Evolutionary conservation across 2,329 filamentous ascomycete genomes (phyloP).

Genomic region (Coniella vitis): DNA sequence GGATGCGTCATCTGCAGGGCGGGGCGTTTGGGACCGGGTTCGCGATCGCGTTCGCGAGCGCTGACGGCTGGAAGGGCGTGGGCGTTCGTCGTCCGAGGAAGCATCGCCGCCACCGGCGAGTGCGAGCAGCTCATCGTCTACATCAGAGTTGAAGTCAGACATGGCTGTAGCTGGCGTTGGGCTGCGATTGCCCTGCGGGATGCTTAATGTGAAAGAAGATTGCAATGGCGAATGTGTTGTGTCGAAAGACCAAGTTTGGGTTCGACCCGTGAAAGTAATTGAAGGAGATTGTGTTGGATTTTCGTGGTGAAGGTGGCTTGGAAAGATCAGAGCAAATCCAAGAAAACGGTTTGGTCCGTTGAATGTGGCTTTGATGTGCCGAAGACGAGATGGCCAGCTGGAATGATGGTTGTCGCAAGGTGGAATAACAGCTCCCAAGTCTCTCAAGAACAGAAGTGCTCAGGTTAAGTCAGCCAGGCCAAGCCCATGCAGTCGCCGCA

Average conservation of each 20-base stretch:
- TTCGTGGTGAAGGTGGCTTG: too few species aligned
- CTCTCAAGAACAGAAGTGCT: too few species aligned
- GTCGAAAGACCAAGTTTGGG: background rate
- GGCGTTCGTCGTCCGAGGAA: conserved; percentile 52
- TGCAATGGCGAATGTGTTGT: background rate
- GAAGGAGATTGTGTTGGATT: too few species aligned
- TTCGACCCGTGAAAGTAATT: too few species aligned
- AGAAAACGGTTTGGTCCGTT: too few species aligned
- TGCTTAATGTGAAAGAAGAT: too few species aligned
- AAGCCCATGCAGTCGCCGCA: background rate
- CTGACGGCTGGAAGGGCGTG: conserved; percentile 47
- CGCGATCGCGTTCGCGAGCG: conserved; percentile 39
- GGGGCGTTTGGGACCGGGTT: conserved; percentile 30
- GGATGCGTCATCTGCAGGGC: conserved; percentile 6
- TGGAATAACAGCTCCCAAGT: too few species aligned
- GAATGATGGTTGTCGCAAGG: too few species aligned
- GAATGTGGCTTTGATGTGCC: too few species aligned
- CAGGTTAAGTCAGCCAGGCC: background rate
- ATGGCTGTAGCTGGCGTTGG: conserved; percentile 40
- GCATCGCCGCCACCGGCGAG: conserved; percentile 70
- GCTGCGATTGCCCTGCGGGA: too few species aligned
- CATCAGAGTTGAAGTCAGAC: conserved; percentile 51
- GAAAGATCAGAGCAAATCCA: too few species aligned
- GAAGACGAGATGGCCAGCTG: too few species aligned
- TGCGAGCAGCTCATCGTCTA: conserved; percentile 90